These are phyloP conservation scores for Berkeleyomyces basicola DNA, from an alignment of 2,329 filamentous ascomycete genomes.

Conservation along the genomic window DNA sequence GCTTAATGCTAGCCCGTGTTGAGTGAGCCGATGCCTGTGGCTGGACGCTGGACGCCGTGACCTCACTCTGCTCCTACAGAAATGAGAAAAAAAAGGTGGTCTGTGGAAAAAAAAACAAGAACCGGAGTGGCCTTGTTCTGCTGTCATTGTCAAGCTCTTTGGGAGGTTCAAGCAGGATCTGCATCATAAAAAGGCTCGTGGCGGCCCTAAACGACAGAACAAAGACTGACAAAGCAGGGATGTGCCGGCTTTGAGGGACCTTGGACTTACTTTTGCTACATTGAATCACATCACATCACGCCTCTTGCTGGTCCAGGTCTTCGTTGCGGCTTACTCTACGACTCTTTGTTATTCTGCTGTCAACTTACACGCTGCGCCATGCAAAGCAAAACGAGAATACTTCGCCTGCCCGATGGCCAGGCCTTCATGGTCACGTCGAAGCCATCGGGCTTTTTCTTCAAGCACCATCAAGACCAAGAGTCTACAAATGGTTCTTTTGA, in stretches of 20 bases:
- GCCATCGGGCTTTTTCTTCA: conserved; percentile 86
- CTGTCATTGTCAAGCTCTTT: too few relatives aligned
- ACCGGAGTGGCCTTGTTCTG: neutral
- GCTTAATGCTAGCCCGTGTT: neutral
- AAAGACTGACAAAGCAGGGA: neutral
- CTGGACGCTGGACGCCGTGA: neutral
- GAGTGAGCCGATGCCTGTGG: conserved; percentile 1
- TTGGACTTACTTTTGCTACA: neutral
- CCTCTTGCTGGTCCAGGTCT: neutral
- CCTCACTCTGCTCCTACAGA: neutral
- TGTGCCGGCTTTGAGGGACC: too few relatives aligned
- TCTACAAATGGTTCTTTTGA: conserved; percentile 64
- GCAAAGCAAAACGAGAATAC: conserved; percentile 23
- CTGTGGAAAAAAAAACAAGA: neutral
- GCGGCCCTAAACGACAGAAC: neutral
- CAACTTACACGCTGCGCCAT: neutral
- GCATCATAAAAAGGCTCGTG: neutral
- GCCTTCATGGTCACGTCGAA: conserved; percentile 66
- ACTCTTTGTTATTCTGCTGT: neutral
- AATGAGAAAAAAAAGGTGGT: neutral
- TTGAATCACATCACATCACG: neutral
- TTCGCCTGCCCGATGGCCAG: conserved; percentile 78
- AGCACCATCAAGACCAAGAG: conserved; percentile 55
- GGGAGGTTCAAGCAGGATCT: neutral
- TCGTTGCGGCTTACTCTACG: neutral